phyloP scores from a whole-genome alignment of 768 basidiomycete species.

The Trametes sanguinea region DNA sequence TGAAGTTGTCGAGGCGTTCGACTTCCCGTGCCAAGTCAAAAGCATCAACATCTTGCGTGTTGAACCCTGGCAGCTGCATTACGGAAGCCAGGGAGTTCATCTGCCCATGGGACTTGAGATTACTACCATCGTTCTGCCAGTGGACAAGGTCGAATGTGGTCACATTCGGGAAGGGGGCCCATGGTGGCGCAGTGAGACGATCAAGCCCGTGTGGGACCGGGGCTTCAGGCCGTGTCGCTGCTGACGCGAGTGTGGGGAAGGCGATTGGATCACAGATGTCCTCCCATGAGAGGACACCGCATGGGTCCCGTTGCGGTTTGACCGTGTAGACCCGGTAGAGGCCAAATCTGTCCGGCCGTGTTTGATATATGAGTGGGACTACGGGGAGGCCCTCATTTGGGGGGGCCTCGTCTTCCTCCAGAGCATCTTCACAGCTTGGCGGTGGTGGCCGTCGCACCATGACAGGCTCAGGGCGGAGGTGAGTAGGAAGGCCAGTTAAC shows the following conservation, averaged over 20 bases:
- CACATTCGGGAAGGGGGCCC: conserved; percentile 14
- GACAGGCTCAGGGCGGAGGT: not conserved
- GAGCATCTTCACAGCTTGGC: no score
- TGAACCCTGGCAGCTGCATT: conserved; percentile 2
- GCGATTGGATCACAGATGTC: not conserved
- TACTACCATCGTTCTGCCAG: conserved; percentile 34
- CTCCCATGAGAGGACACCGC: not conserved
- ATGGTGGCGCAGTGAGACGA: conserved; percentile 2
- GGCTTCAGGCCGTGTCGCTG: not conserved
- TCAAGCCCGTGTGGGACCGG: not conserved
- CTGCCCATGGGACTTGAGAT: conserved; percentile 30
- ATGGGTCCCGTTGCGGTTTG: not conserved
- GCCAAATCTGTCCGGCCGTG: not conserved
- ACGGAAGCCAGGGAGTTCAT: conserved; percentile 28
- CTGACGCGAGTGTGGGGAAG: not conserved
- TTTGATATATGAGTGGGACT: not conserved
- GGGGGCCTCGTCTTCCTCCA: no score
- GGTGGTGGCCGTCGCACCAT: no score
- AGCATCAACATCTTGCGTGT: not conserved
- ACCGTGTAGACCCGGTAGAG: not conserved
- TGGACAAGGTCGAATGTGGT: conserved; percentile 29
- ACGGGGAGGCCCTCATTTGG: no score
- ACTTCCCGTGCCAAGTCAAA: conserved; percentile 5
- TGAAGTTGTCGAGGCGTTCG: conserved; percentile 11
- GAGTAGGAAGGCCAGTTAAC: not conserved